Base-by-base conservation (phyloP, 2,329 filamentous ascomycete species). In the Penicillium sp. region DNA sequence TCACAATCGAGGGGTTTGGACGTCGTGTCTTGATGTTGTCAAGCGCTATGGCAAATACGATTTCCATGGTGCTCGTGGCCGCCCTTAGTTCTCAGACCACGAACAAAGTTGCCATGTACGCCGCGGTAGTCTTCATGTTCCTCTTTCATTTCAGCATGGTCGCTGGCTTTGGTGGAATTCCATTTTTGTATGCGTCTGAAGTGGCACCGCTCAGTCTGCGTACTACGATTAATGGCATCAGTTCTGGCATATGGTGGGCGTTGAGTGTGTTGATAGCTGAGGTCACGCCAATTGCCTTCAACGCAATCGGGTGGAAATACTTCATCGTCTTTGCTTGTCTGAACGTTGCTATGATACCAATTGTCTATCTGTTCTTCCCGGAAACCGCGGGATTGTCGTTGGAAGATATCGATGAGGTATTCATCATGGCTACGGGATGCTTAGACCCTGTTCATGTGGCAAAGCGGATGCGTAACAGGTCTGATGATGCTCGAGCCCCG, bases 101-200 rank as follows among this genome's bases (percentile, higher is more conserved):
- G 7, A 58, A 61, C 43, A 45, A n/a, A 7, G 44, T 46, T 18
- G 57, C 57, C 29, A 56, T 55, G 40, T 19, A 58, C 16, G 55
- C 41, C 18, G 80, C 79, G 0, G 80, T 79, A 0, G 76, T 81
- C 57, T 84, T 84, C 67, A 76, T 85, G 45, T 85, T 82, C 67
- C 67, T 83, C 43, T 86, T 82, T 73, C 82, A 84, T 68, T 81
- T 79, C 61, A 84, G 85, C 68, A 80, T 84, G 41, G 81, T 80
- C 0, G 80, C 84, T 53, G 83, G 81, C 0, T 84, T 83, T 70
- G 74, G 84, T 0, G 82, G 83, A 1, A 77, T 81, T 30, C 84
- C 83, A 61, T 85, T 84, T 70, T 72, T 85, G 18, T 85, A 85
- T 68, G 82, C 81, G 54, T 79, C 82, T 1, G 82, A 85, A 62